Percentiles rank a stretch among this genome's conserved stretches.
Conservation (phyloP, 306 rosid species). For the Ormosia semicastrata region DNA sequence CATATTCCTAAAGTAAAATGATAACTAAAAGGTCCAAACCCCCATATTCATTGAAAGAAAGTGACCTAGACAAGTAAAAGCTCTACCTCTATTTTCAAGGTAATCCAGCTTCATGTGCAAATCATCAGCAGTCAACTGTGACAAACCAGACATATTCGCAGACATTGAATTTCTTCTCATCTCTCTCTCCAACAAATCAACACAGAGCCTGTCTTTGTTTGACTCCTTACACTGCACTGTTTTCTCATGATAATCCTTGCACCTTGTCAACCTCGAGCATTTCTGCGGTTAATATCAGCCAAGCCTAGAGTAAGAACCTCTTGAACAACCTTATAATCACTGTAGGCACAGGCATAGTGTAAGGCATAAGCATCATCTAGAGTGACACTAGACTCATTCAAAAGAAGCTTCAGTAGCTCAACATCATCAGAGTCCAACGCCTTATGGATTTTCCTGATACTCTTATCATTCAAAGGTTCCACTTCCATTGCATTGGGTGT, state of each 20-base stretch:
- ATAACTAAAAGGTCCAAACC: neutral
- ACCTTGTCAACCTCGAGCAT: conserved; percentile 69
- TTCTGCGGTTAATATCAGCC: conserved; percentile 55
- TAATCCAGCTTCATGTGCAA: conserved; percentile 62
- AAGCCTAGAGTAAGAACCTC: conserved; percentile 60
- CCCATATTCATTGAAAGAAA: conserved; percentile 6
- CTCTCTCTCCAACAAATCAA: conserved; percentile 81
- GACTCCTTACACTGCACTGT: conserved; percentile 59
- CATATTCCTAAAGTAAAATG: neutral
- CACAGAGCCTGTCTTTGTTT: conserved; percentile 82
- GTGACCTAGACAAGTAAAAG: conserved; percentile 12
- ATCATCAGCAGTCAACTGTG: conserved; percentile 57
- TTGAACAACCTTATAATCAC: conserved; percentile 80
- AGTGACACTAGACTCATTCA: conserved; percentile 64
- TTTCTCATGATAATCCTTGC: conserved; percentile 60
- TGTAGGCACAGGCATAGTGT: conserved; percentile 84
- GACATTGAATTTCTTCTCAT: conserved; percentile 64
- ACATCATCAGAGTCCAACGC: conserved; percentile 92
- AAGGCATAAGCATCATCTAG: conserved; percentile 75
- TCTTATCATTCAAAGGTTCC: conserved; percentile 50
- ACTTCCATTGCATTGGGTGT: conserved; percentile 41
- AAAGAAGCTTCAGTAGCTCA: conserved; percentile 72
- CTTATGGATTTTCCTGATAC: conserved; percentile 56
- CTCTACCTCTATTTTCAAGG: conserved; percentile 80
- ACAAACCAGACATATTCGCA: conserved; percentile 38